Evolutionary conservation across 306 rosid genomes (phyloP), one percentile per base, ranked within the genome.

Genomic region (Hippophae rhamnoides): DNA sequence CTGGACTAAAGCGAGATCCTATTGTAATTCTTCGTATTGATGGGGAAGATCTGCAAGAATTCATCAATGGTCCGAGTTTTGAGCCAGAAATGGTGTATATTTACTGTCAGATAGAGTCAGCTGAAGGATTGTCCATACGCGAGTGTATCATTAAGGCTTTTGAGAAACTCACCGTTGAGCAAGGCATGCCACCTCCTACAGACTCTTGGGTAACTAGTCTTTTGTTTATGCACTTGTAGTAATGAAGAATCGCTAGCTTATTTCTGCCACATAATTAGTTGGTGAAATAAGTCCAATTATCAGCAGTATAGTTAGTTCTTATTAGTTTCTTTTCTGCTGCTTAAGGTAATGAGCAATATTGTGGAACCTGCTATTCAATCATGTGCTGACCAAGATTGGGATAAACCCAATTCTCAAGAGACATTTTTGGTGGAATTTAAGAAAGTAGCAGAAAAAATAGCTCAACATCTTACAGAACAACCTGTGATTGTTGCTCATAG

Each of bases 1-100:
- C 99, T 26, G 99, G 95, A 31, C 78, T 93, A 70, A 86, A 88
- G 80, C 78, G 87, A 68, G 97, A 93, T 63, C 99, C 99, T 18
- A 81, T 93, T 18, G 79, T 93, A 42, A 93, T 93, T 56, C 87
- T 93, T 45, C 93, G 99, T 25, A 93, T 93, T 13, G 97, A 93
- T 65, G 97, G 99, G 5, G 90, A 93, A 82, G 99, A 93, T 71
- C 94, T 93, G 43, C 75, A 72, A 26, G 99, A 93, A 64, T 93
- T 84, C 78, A 70, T 93, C 27, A 66, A 65, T 44, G 79, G 87
- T 43, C 84, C 83, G 38, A 66, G 53, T 60, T 93, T 75, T 72
- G 95, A 86, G 69, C 56, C 84, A 6, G 99, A 93, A 64, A 68
- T 86, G 79, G 57, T 78, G 6, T 69, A 89, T 60, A 66, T 69